Percentiles rank a stretch among this genome's conserved stretches.
Evolutionary conservation across 164 flowering plant genomes (phyloP).

Genomic region (Macadamia integrifolia): DNA sequence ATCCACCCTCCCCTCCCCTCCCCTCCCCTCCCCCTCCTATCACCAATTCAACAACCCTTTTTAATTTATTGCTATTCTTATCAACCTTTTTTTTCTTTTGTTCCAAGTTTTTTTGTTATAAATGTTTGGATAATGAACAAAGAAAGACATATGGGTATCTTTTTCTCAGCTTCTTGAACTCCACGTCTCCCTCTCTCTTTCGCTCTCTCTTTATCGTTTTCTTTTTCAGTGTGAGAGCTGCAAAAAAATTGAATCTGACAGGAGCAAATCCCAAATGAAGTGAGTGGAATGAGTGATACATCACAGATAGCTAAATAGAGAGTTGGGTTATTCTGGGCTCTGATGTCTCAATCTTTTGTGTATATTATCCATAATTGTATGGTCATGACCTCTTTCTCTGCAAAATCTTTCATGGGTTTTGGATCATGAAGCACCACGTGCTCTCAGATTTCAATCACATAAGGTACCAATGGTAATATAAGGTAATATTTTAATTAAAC

Average conservation of each 20-base stretch:
- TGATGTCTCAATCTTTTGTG: slow-evolving; percentile 4
- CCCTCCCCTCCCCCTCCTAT: slow-evolving; percentile 1
- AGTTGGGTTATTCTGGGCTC: neutral
- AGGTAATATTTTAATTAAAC: slow-evolving; percentile 18
- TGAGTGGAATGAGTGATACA: neutral
- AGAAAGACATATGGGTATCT: slow-evolving; percentile 54
- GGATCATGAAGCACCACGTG: slow-evolving; percentile 57
- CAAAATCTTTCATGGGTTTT: slow-evolving; percentile 24
- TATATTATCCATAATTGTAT: slow-evolving; percentile 13
- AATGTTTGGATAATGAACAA: slow-evolving; percentile 38
- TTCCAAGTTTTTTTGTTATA: slow-evolving; percentile 7
- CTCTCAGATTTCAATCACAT: slow-evolving; percentile 41
- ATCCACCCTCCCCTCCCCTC: slow-evolving; percentile 1
- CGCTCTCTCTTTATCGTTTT: slow-evolving; percentile 18
- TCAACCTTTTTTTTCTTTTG: neutral
- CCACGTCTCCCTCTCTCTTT: slow-evolving; percentile 15
- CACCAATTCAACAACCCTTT: slow-evolving; percentile 2
- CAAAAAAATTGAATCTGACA: slow-evolving; percentile 55
- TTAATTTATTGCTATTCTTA: neutral
- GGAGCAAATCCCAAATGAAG: slow-evolving; percentile 12
- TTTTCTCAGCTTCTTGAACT: slow-evolving; percentile 43
- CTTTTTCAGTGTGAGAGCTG: slow-evolving; percentile 39
- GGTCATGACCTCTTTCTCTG: slow-evolving; percentile 19
- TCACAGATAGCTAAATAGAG: too few species aligned
- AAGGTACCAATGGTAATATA: slow-evolving; percentile 29